Evolutionary conservation across 1,284 basidiomycete species (phyloP), one percentile per base, ranked within the genome.

Genomic region (Ceratorhiza oryzae-sativae): DNA sequence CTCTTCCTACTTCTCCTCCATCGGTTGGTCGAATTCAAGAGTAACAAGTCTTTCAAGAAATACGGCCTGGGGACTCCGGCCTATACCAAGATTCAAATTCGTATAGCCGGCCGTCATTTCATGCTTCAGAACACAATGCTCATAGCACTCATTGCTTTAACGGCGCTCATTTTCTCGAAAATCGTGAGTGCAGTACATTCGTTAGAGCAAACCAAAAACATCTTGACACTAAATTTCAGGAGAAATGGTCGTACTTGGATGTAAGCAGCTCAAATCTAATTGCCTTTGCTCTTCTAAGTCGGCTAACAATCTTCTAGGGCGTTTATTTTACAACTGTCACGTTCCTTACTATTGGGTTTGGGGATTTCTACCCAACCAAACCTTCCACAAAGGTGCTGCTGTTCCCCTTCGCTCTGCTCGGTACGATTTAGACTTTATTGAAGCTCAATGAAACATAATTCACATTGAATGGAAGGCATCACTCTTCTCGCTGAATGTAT

Each of bases 91-190:
- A 49, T 75, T 20, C 77, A 80, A 39, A 72, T 82, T 18, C 77
- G 79, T 23, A 73, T 78, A 12, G 77, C 79, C 18, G 82, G 81
- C 1, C 76, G 78, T 49, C 79, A 80, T 62, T 83, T 84, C 72
- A 81, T 83, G 80, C 74, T 81, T 12, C 80, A 81, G 46, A 79
- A 81, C 72, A 80, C 80, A 0, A 68, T 79, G 30, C 78, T 83
- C 72, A 77, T 82, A 20, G 73, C 75, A 23, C 78, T 82, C 30
- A 73, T 82, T 59, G 81, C 45, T 10, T 32, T 76, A 25, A 58
- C 73, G 13, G 74, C 76, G 4, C 58, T 77, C 23, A 72, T 75
- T 32, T 73, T 73, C 55, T 77, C 76, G 13, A 36, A 65, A 34
- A 61, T 77, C 36, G 75, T 76, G 46, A 71, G 75, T 68, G 10